These are phyloP conservation scores for Citrus mangshanensis DNA, from an alignment of 345 rosid species.

Conservation along the genomic window DNA sequence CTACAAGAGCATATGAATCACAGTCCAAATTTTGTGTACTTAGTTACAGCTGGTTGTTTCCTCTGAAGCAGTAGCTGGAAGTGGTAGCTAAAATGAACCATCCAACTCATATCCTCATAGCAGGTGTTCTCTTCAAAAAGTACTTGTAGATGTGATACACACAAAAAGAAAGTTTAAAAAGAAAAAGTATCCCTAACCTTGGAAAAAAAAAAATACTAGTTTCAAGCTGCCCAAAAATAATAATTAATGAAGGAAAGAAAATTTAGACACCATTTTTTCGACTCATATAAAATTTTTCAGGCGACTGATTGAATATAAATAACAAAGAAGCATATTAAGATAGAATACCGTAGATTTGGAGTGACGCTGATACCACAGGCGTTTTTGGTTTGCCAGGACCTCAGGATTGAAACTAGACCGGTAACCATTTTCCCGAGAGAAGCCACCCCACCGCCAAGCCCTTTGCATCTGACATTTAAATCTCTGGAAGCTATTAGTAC, in stretches of 20 bases:
- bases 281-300: background rate
- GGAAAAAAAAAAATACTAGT: background rate
- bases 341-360: slow-evolving; percentile 67
- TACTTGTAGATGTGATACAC: background rate
- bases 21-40: background rate
- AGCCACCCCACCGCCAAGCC: slow-evolving; percentile 83
- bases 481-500: slow-evolving; percentile 51
- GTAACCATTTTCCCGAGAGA: slow-evolving; percentile 40
- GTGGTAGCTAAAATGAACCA: background rate
- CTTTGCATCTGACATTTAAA: slow-evolving; percentile 75
- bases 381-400: slow-evolving; percentile 90
- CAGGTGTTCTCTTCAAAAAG: background rate
- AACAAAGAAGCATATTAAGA: slow-evolving; percentile 5
- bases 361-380: slow-evolving; percentile 96
- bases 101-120: background rate
- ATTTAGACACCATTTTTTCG: background rate
- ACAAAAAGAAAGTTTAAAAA: background rate
- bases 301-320: background rate
- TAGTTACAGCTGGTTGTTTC: background rate
- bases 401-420: slow-evolving; percentile 77
- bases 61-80: background rate
- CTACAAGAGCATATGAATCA: background rate
- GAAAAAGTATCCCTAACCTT: no score
- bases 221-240: background rate
- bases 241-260: background rate